phyloP scores from a whole-genome alignment of 2,329 filamentous ascomycete species.

The Capronia americana region DNA sequence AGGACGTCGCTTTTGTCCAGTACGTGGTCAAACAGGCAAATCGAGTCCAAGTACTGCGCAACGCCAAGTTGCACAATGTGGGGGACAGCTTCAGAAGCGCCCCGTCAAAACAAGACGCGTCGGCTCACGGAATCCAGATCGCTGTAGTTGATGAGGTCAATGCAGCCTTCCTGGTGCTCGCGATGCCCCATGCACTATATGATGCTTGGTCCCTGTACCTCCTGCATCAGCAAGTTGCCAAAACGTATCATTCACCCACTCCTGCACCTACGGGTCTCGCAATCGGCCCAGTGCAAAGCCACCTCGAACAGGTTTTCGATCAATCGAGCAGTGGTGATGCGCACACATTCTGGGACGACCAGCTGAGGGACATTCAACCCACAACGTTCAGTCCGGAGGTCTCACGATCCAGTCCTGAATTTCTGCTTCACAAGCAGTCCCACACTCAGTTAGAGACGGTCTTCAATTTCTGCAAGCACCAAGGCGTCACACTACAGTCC shows the following conservation, averaged over 20 bases:
- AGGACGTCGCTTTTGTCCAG: constrained; percentile 25
- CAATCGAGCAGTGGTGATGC: constrained; percentile 56
- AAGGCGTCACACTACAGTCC: constrained; percentile 75
- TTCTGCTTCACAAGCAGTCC: constrained; percentile 58
- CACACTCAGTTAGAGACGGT: constrained; percentile 51
- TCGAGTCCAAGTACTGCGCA: constrained; percentile 11
- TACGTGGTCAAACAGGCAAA: constrained; percentile 19
- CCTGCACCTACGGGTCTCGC: background rate
- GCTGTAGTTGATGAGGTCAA: constrained; percentile 43
- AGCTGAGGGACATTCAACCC: constrained; percentile 53
- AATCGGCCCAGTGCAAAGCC: constrained; percentile 38
- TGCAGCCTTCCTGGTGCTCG: constrained; percentile 63
- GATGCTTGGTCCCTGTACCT: constrained; percentile 84
- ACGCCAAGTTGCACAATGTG: constrained; percentile 19
- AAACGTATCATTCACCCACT: constrained; percentile 12
- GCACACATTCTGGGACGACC: constrained; percentile 72
- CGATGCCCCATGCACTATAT: constrained; percentile 85
- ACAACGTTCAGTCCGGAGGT: constrained; percentile 9
- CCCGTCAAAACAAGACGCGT: constrained; percentile 26
- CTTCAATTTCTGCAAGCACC: constrained; percentile 67
- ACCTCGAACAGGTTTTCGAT: constrained; percentile 63
- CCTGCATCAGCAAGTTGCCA: constrained; percentile 66
- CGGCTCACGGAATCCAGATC: constrained; percentile 40
- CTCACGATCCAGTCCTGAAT: constrained; percentile 6
- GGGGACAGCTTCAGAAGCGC: constrained; percentile 30